Evolutionary conservation across 2,329 filamentous ascomycete genomes (phyloP), one percentile per base, ranked within the genome.

Genomic region (Fragosphaeria purpurea): DNA sequence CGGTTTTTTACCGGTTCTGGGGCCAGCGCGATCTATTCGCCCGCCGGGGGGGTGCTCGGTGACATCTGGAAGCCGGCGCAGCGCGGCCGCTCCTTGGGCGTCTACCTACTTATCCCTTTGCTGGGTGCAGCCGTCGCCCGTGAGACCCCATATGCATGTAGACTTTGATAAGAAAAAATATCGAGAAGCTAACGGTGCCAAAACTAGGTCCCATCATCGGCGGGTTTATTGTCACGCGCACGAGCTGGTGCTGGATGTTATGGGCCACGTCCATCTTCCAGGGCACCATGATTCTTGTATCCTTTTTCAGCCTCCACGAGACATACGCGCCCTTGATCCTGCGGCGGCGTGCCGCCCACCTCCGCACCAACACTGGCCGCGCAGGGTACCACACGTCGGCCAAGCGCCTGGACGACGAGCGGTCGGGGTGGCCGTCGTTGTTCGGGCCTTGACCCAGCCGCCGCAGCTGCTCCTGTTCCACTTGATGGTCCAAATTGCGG

Each of bases 51-150:
- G 5, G 71, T 74, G 6, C 57, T 77, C 0, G 65, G 67, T 0
- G 74, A 77, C 53, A 61, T 73, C 6, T 77, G 68, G 67, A 58
- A 59, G 0, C 65, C 70, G 0, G 69, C 76, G 47, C 61, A 74
- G 51, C 62, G 73, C 9, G 74, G 73, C 0, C 62, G 59, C 1
- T 70, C 69, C 7, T 56, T 70, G 22, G 22, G 22, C 22, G 22
- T 22, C 22, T 22, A 3, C 22, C 22, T 22, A 22, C 22, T 22
- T 3, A 22, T 22, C 22, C 22, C 22, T 22, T 3, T 3, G 2
- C 22, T 22, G 22, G n/a, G n/a, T 22, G 22, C 22, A 22, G 22
- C 22, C 22, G 22, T 22, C 3, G 22, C n/a, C n/a, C n/a, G n/a
- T n/a, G n/a, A 22, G 2, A 22, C 22, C 22, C 22, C 3, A 22